Evolutionary conservation across 768 basidiomycete genomes (phyloP).

Genomic region (Termitomyces sp.): DNA sequence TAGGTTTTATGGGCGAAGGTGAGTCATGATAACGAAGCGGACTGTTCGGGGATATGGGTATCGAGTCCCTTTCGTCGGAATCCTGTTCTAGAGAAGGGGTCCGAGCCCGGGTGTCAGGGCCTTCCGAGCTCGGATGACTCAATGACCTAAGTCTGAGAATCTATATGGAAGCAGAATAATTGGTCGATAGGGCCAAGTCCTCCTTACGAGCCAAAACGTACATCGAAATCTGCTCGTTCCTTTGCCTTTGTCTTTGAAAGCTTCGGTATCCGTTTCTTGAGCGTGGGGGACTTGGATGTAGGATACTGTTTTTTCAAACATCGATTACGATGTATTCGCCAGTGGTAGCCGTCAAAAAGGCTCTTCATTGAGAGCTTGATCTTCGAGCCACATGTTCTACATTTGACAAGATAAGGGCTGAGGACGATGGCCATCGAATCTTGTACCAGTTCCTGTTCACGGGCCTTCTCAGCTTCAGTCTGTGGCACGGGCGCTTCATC

Average conservation of each 20-base stretch:
- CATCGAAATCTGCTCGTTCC: background rate
- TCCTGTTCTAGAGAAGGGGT: background rate
- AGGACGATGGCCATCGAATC: constrained; percentile 51
- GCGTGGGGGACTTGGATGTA: background rate
- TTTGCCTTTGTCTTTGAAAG: background rate
- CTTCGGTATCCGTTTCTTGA: constrained; percentile 7
- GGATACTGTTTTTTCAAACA: constrained; percentile 42
- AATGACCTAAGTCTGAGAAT: background rate
- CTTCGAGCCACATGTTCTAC: constrained; percentile 45
- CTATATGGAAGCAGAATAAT: constrained; percentile 3
- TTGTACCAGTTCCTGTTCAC: constrained; percentile 46
- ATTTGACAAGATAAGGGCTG: constrained; percentile 46
- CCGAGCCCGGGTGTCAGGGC: background rate
- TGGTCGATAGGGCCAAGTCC: constrained; percentile 5
- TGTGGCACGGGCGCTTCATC: constrained; percentile 18
- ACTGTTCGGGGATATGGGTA: background rate
- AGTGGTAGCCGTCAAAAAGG: constrained; percentile 61
- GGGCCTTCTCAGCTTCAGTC: constrained; percentile 38
- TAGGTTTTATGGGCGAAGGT: background rate
- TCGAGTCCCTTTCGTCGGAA: background rate
- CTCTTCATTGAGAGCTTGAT: constrained; percentile 70
- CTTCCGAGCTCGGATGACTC: background rate
- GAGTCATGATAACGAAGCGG: constrained; percentile 1
- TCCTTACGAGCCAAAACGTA: constrained; percentile 8
- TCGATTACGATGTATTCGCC: constrained; percentile 57